These are phyloP conservation scores for Xylaria multiplex DNA, from an alignment of 2,329 filamentous ascomycete species.

Conservation along the genomic window DNA sequence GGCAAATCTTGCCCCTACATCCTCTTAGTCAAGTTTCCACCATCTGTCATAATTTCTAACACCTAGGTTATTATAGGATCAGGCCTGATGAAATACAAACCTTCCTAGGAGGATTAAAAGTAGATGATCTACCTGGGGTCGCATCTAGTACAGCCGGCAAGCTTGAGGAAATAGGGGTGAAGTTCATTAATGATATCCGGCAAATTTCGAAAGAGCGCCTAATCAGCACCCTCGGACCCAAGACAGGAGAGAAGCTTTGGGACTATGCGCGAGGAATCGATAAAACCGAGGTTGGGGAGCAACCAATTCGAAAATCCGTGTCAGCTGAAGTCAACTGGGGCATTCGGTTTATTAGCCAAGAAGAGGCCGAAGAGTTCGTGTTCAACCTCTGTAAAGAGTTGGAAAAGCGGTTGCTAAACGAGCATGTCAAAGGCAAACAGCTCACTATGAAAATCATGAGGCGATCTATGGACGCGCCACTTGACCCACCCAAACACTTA, in stretches of 20 bases:
- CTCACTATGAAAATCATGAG: constrained; percentile 96
- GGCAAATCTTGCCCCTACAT: background rate
- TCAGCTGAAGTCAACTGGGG: constrained; percentile 99
- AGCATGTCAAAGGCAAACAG: constrained; percentile 86
- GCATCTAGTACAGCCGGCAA: constrained; percentile 88
- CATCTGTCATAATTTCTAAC: background rate
- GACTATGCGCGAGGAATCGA: constrained; percentile 93
- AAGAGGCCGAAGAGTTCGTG: constrained; percentile 94
- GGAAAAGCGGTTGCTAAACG: constrained; percentile 80
- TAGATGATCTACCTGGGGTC: constrained; percentile 89
- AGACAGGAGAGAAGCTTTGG: constrained; percentile 90
- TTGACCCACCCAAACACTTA: constrained; percentile 92
- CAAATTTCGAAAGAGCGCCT: constrained; percentile 80
- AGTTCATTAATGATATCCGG: constrained; percentile 83
- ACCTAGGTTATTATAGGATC: constrained; percentile 54
- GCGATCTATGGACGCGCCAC: constrained; percentile 82
- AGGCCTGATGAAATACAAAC: constrained; percentile 81
- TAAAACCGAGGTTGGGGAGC: constrained; percentile 83
- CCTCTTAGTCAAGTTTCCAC: background rate
- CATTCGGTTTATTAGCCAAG: constrained; percentile 89
- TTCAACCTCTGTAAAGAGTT: constrained; percentile 86
- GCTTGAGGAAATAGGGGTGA: constrained; percentile 86
- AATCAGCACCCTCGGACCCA: constrained; percentile 79
- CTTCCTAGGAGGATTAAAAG: constrained; percentile 79
- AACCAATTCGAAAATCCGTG: constrained; percentile 88